These are phyloP conservation scores for Lophiostoma macrostomum DNA, from an alignment of 495 filamentous ascomycete species.

Conservation along the genomic window DNA sequence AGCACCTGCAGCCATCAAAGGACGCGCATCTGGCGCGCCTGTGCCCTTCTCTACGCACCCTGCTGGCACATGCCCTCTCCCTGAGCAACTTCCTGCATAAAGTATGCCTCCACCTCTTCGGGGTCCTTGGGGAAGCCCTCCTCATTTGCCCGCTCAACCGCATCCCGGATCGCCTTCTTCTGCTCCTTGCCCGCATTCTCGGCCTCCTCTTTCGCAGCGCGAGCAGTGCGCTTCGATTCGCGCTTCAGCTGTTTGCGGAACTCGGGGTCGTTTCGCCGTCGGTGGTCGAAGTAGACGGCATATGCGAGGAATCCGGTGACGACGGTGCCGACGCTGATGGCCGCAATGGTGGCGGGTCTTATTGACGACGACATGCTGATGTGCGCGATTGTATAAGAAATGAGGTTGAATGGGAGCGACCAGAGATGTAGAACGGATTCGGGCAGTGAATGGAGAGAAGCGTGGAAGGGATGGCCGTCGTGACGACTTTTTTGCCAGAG, in stretches of 20 bases:
- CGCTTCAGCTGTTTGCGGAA: constrained; percentile 84
- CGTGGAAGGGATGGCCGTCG: background rate
- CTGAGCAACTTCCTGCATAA: constrained; percentile 87
- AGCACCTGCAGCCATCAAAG: background rate
- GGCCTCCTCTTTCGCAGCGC: constrained; percentile 24
- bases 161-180: constrained; percentile 65
- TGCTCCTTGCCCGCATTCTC: constrained; percentile 61
- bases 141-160: constrained; percentile 73
- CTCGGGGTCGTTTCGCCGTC: constrained; percentile 76
- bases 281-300: constrained; percentile 93
- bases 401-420: background rate
- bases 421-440: background rate
- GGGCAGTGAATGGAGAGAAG: background rate
- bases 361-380: constrained; percentile 48
- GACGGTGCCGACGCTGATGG: constrained; percentile 68
- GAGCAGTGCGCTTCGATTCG: constrained; percentile 70
- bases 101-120: constrained; percentile 89
- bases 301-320: constrained; percentile 74
- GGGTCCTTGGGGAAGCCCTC: constrained; percentile 87
- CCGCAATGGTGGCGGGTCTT: constrained; percentile 67
- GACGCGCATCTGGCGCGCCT: background rate
- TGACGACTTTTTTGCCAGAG: constrained; percentile 25
- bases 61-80: constrained; percentile 75
- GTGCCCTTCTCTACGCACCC: constrained; percentile 51
- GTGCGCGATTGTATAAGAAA: background rate